Base-by-base conservation (phyloP, 1,284 basidiomycete genomes). In the Sanghuangporus baumii region DNA sequence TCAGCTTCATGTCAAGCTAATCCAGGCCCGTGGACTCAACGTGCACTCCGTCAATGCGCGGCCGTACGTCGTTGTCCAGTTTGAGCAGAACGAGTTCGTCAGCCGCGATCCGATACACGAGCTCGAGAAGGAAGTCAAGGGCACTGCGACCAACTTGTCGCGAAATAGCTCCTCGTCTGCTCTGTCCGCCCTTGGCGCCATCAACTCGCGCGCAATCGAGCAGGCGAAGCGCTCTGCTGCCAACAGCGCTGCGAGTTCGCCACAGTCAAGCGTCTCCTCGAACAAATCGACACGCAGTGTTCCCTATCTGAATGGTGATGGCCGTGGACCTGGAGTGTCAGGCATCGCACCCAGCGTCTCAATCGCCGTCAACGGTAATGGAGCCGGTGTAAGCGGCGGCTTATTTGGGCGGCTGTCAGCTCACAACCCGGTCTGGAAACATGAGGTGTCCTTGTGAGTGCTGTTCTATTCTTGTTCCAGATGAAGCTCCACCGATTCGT, bases 41-140 rank as follows among this genome's bases (percentile, higher is more conserved):
- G 88, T 93, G 54, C 79, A 81, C 43, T 81, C 86, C 26, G 73
- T 83, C 18, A 76, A 79, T 57, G 85, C 89, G 2, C 83, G 90
- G 23, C 97, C 96, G 12, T 99, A 99, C 74, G 93, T 95, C 68
- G 96, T 99, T 72, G 94, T 97, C 69, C 91, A 96, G 74, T 99
- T 98, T 75, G 96, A 99, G 79, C 93, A 98, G 77, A 98, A 96
- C 82, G 96, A 99, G 77, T 99, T 98, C 73, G 91, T 99, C 72
- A 90, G 89, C 67, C 81, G 96, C 63, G 93, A 97, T 71, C 94
- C 96, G 20, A 92, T 90, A 50, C 82, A 87, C 68, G 93, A 94
- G 72, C 78, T 82, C n/a, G 92, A 91, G 74, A 91, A 88, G 76
- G 91, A 94, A 74, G 89, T 91, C 71, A 91, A 89, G 71, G 93